Conservation (phyloP, 805 yeast species). For the Ogataea parapolymorpha region DNA sequence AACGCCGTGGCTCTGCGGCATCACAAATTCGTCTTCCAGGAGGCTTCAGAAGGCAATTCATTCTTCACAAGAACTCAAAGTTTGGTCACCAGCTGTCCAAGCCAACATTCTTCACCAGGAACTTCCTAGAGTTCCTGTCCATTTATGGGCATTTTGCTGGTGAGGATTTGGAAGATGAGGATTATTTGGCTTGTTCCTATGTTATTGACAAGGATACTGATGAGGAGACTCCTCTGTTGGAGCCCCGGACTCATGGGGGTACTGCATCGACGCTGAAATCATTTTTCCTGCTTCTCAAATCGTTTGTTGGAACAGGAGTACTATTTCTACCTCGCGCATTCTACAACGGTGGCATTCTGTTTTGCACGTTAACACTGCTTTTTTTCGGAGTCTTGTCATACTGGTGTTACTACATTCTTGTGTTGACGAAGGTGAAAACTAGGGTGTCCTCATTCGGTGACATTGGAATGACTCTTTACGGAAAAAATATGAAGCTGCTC, state of each 20-base stretch:
- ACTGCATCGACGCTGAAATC: slow-evolving; percentile 74
- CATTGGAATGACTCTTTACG: slow-evolving; percentile 62
- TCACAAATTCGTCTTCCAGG: slow-evolving; percentile 75
- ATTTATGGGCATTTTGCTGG: slow-evolving; percentile 88
- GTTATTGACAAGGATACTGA: slow-evolving; percentile 26
- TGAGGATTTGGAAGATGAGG: slow-evolving; percentile 71
- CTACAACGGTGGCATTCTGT: slow-evolving; percentile 66
- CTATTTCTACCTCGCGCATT: slow-evolving; percentile 68
- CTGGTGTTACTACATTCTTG: slow-evolving; percentile 72
- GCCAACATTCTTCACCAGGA: slow-evolving; percentile 58
- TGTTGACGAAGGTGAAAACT: slow-evolving; percentile 54
- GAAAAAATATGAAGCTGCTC: slow-evolving; percentile 58
- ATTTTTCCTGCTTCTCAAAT: slow-evolving; percentile 65
- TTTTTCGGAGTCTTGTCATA: slow-evolving; percentile 68
- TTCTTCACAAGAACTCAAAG: slow-evolving; percentile 34
- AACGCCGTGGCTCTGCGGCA: slow-evolving; percentile 61
- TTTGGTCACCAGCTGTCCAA: slow-evolving; percentile 28
- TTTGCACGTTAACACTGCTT: slow-evolving; percentile 49
- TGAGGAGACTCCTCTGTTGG: slow-evolving; percentile 35
- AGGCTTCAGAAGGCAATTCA: slow-evolving; percentile 73
- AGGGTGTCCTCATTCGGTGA: slow-evolving; percentile 77
- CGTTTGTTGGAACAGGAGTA: slow-evolving; percentile 77
- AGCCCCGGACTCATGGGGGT: slow-evolving; percentile 35
- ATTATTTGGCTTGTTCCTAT: slow-evolving; percentile 49
- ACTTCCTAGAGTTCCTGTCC: slow-evolving; percentile 72